Evolutionary conservation across 2,329 filamentous ascomycete genomes (phyloP).

Genomic region (Penicillium sp.): DNA sequence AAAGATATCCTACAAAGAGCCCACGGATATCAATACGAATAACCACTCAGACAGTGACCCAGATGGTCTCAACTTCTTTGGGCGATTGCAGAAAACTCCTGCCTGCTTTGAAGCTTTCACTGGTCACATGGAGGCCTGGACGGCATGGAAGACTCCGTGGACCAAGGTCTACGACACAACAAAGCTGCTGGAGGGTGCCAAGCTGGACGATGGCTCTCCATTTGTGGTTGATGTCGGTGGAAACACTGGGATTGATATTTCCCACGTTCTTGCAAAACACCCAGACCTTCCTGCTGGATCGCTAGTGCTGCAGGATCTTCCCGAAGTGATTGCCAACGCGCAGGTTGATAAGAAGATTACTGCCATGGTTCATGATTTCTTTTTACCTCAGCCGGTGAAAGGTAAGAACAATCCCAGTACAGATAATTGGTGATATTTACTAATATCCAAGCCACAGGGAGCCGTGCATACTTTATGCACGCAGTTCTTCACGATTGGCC

Average conservation of each 20-base stretch:
- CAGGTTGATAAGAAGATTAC: slow-evolving; percentile 27
- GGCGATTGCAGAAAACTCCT: slow-evolving; percentile 31
- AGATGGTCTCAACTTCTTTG: slow-evolving; percentile 35
- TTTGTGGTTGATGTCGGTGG: slow-evolving; percentile 45
- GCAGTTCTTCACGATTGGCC: slow-evolving; percentile 47
- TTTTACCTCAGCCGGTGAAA: slow-evolving; percentile 28
- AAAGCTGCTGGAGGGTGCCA: slow-evolving; percentile 21
- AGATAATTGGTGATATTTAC: not conserved
- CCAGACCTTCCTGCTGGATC: slow-evolving; percentile 35
- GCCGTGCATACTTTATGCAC: slow-evolving; percentile 45
- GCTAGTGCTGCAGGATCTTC: slow-evolving; percentile 43
- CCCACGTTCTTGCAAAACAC: slow-evolving; percentile 31
- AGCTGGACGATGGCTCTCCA: slow-evolving; percentile 19
- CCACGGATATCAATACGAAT: slow-evolving; percentile 27
- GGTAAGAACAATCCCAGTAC: slow-evolving; percentile 15
- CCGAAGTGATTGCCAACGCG: slow-evolving; percentile 35
- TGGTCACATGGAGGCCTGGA: slow-evolving; percentile 39
- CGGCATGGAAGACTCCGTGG: slow-evolving; percentile 37
- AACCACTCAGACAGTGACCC: slow-evolving; percentile 25
- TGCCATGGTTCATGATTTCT: slow-evolving; percentile 31
- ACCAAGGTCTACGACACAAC: slow-evolving; percentile 33
- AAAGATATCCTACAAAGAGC: slow-evolving; percentile 36
- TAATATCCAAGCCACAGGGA: slow-evolving; percentile 24
- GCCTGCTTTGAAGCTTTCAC: slow-evolving; percentile 34
- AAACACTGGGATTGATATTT: slow-evolving; percentile 40